phyloP scores from a whole-genome alignment of 78 protist species.

The Dictyostelium purpureum region DNA sequence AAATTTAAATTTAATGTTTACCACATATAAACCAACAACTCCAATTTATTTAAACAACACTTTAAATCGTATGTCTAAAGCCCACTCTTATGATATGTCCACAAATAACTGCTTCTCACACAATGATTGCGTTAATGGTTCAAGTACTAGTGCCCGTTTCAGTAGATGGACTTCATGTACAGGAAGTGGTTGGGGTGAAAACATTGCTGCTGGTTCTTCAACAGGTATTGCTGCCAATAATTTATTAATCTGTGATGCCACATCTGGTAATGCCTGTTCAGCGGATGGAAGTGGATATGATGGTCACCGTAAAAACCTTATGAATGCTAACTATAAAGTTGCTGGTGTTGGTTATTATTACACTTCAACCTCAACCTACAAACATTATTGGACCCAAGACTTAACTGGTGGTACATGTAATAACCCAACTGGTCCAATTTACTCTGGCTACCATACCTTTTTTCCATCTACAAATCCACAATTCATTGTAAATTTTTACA shows the following conservation, averaged over 20 bases:
- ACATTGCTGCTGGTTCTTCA: background rate
- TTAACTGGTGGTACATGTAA: background rate
- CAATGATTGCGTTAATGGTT: background rate
- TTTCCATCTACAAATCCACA: background rate
- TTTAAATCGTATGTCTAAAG: background rate
- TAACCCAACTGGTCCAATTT: background rate
- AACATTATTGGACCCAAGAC: constrained; percentile 48
- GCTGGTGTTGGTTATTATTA: constrained; percentile 28
- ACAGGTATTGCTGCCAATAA: background rate
- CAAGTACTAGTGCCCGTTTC: background rate
- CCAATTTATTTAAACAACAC: background rate
- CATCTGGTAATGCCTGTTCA: background rate
- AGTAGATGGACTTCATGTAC: background rate
- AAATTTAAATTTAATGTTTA: background rate
- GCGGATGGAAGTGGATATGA: background rate
- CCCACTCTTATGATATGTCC: constrained; percentile 2
- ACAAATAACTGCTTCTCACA: background rate
- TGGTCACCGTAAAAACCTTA: constrained; percentile 23
- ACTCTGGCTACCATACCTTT: constrained; percentile 6
- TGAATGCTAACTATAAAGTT: background rate
- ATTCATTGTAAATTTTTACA: background rate
- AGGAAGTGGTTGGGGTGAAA: background rate
- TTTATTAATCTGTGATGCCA: background rate
- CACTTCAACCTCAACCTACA: background rate
- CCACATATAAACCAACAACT: background rate